A percentile compares a stretch with the other conserved stretches of the same genome.
These are phyloP conservation scores for Karstenula rhodostoma DNA, from an alignment of 2,329 filamentous ascomycete genomes.

Conservation along the genomic window DNA sequence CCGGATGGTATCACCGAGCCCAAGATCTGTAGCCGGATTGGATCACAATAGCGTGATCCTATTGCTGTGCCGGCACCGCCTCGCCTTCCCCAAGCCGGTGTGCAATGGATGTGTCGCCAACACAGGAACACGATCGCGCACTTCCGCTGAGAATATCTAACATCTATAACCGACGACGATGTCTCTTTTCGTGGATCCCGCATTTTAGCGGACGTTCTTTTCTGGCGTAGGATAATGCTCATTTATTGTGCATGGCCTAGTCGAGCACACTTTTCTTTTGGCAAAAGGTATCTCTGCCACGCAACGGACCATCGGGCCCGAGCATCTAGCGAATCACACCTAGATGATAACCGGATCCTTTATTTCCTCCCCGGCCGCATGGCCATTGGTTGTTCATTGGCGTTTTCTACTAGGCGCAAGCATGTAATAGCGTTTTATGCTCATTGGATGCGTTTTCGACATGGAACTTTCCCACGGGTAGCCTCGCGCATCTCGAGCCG, in stretches of 20 bases:
- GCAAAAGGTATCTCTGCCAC: constrained; percentile 22
- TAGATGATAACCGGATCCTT: constrained; percentile 8
- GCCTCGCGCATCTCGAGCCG: constrained; percentile 10
- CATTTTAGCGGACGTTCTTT: constrained; percentile 8
- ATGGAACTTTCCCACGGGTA: constrained; percentile 7
- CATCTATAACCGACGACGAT: not conserved
- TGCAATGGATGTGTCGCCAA: not conserved
- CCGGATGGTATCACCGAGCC: constrained; percentile 39
- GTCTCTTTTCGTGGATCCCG: constrained; percentile 3
- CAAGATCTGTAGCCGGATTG: constrained; percentile 18
- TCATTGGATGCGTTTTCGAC: constrained; percentile 9
- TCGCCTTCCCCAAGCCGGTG: not conserved
- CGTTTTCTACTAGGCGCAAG: constrained; percentile 9
- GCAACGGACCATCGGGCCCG: constrained; percentile 16
- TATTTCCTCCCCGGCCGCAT: constrained; percentile 4
- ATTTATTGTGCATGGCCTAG: constrained; percentile 5
- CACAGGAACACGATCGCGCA: not conserved
- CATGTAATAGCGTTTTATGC: constrained; percentile 15
- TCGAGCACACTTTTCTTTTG: constrained; percentile 15
- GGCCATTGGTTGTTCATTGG: constrained; percentile 16
- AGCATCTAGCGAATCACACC: constrained; percentile 23
- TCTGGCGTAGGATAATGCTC: not conserved
- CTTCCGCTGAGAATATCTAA: not conserved
- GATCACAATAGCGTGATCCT: not conserved
- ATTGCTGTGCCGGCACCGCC: not conserved